phyloP scores from a whole-genome alignment of 306 rosid species.

The Vigna hirtella region DNA sequence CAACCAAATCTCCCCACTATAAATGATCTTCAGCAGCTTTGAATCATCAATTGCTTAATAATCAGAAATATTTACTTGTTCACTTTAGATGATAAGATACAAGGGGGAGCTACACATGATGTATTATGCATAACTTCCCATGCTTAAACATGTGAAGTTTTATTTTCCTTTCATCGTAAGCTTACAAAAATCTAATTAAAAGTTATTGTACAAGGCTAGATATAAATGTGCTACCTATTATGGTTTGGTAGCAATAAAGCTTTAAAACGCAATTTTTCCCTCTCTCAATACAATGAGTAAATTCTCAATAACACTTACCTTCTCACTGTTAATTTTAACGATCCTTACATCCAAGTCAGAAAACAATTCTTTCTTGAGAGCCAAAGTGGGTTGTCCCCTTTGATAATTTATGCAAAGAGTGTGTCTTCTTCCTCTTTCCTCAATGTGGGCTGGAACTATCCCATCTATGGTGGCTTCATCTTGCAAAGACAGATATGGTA shows the following conservation, averaged over 20 bases:
- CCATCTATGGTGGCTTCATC: too few species aligned
- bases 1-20: constrained; percentile 15
- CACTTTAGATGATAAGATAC: constrained; percentile 7
- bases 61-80: constrained; percentile 27
- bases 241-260: not conserved
- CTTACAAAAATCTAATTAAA: not conserved
- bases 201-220: not conserved
- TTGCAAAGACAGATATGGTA: too few species aligned
- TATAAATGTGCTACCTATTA: constrained; percentile 6
- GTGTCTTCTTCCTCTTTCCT: too few species aligned
- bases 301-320: too few species aligned
- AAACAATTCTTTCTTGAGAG: too few species aligned
- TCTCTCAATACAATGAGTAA: too few species aligned
- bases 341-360: too few species aligned
- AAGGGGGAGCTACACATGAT: constrained; percentile 1
- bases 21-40: constrained; percentile 26
- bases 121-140: constrained; percentile 11
- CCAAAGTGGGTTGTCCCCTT: too few species aligned
- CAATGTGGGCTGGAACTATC: too few species aligned
- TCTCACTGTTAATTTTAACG: too few species aligned
- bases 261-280: too few species aligned
- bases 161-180: constrained; percentile 15
- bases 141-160: constrained; percentile 12
- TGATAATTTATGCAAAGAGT: too few species aligned
- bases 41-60: constrained; percentile 22